Base-by-base conservation (phyloP, 2,329 filamentous ascomycete species). In the Chaetomium strumarium region DNA sequence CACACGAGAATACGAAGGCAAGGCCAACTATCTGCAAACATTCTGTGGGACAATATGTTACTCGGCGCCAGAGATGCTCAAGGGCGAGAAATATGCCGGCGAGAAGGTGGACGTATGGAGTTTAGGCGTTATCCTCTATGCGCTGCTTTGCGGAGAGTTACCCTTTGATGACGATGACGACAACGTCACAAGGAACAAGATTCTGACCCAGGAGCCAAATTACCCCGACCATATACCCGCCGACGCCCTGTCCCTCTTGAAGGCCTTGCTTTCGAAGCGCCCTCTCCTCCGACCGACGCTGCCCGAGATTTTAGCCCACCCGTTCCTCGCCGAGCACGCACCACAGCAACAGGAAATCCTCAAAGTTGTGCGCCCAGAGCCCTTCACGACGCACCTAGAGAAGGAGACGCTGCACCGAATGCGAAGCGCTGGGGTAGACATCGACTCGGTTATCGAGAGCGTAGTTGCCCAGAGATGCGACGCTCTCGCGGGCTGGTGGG, bases 31-130 rank as follows among this genome's bases (percentile, higher is more conserved):
- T 65, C 73, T 99, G 51, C 92, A 97, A 70, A 99, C 93, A 1
- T 99, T 96, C 70, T 99, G 93, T 68, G 93, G 93, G 5, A 99
- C 93, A 0, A 86, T 99, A 57, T 97, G 92, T 72, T 99, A 99
- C 70, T 96, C 90, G 50, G 93, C 93, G 2, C 93, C 93, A 2
- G 93, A 99, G 70, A 99, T 99, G 93, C 78, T 99, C 38, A 96
- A 93, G 68, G 93, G 91, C 37, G 93, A 99, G 69, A 97, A 95
- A 69, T 99, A 99, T 67, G 93, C 91, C 0, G 92, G 90, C 24
- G 90, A 96, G 73, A 97, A 96, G 73, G 92, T 99, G 45, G 93
- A 99, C 65, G 90, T 99, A 5, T 99, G 89, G 89, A 93, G 89
- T 64, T 67, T 95, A 59, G 88, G 89, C 12, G 85, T 95, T 51